A percentile compares a stretch with the other conserved stretches of the same genome.
phyloP scores from a whole-genome alignment of 768 basidiomycete species.

The Paxillus ammoniavirescens region DNA sequence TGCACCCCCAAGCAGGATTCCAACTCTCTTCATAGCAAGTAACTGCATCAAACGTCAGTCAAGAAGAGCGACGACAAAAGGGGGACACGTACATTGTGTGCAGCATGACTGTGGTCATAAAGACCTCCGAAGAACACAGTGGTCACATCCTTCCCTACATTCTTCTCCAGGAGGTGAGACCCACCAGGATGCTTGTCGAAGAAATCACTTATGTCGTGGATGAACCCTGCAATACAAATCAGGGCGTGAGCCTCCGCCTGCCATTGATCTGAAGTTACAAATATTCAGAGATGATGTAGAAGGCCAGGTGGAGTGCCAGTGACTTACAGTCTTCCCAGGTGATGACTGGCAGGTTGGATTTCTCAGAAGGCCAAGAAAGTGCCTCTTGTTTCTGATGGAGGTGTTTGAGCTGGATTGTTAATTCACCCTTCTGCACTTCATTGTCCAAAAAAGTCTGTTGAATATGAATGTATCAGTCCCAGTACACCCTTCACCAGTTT shows the following conservation, averaged over 20 bases:
- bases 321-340: constrained; percentile 78
- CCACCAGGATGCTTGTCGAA: no score
- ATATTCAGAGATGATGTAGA: not conserved
- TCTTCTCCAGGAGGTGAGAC: constrained; percentile 71
- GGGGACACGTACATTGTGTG: no score
- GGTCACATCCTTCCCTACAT: constrained; percentile 86
- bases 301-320: not conserved
- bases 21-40: no score
- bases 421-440: constrained; percentile 76
- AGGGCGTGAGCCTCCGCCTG: constrained; percentile 75
- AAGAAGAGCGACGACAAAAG: no score
- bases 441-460: constrained; percentile 51
- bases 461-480: not conserved
- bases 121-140: no score
- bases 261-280: constrained; percentile 58
- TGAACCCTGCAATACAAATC: constrained; percentile 86
- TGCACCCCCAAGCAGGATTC: no score
- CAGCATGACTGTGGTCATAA: no score
- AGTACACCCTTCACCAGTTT: no score
- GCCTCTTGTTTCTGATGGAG: constrained; percentile 71
- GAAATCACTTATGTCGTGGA: constrained; percentile 82
- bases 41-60: no score
- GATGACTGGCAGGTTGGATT: constrained; percentile 76
- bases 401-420: constrained; percentile 88
- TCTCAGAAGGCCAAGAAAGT: no score